Percentiles rank a stretch among this genome's conserved stretches.
Evolutionary conservation across 2,329 filamentous ascomycete species (phyloP).

Genomic region (Atkinsonella hypoxylon): DNA sequence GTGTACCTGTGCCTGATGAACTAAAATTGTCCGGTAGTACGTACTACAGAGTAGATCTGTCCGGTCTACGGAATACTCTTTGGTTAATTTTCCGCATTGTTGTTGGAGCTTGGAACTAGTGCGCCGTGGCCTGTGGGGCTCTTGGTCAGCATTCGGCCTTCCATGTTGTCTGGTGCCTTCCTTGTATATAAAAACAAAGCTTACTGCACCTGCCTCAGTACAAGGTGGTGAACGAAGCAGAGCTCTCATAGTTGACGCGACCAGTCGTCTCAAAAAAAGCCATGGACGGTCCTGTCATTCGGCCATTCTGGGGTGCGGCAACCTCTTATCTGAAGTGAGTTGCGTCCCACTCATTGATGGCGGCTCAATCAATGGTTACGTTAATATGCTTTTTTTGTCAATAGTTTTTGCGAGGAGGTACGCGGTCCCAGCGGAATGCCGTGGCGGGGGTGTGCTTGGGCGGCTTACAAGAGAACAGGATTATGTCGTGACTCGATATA

Average conservation of each 20-base stretch:
- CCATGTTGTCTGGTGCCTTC: too few species aligned
- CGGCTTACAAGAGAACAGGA: slow-evolving; percentile 12
- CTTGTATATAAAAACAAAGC: background rate
- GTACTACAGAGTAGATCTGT: too few species aligned
- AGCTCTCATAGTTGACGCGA: background rate
- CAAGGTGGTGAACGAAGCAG: background rate
- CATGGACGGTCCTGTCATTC: background rate
- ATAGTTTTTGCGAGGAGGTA: slow-evolving; percentile 21
- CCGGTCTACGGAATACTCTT: background rate
- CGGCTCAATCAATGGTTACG: background rate
- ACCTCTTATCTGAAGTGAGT: slow-evolving; percentile 22
- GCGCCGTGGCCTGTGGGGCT: background rate
- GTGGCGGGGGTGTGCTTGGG: background rate
- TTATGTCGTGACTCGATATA: slow-evolving; percentile 29
- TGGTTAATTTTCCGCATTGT: background rate
- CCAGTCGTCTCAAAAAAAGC: background rate
- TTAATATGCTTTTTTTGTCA: background rate
- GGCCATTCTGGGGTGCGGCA: slow-evolving; percentile 19
- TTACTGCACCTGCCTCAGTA: background rate
- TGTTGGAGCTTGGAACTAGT: background rate
- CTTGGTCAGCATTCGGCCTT: background rate
- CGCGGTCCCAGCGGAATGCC: background rate
- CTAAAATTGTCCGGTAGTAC: too few species aligned
- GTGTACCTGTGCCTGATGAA: too few species aligned
- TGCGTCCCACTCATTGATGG: background rate